Percentiles rank a stretch among this genome's conserved stretches.
Evolutionary conservation across 441 rosid genomes (phyloP).

Genomic region (Pelargonium citronellum): DNA sequence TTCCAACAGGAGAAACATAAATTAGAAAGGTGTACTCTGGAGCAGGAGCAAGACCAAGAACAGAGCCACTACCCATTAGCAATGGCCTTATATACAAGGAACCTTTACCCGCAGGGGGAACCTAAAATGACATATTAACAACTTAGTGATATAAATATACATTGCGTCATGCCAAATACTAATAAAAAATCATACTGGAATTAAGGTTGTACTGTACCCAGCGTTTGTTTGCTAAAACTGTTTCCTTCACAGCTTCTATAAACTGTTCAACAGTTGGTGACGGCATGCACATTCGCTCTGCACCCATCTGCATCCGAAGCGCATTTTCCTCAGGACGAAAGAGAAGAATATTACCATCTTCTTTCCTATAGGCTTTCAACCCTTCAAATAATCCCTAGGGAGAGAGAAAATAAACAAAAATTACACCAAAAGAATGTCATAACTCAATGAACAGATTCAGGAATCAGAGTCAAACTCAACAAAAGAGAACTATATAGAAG

Average conservation of each 20-base stretch:
- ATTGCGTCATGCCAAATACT: neutral
- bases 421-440: neutral
- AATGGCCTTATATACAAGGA: conserved; percentile 74
- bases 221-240: conserved; percentile 63
- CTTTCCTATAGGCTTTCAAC: conserved; percentile 60
- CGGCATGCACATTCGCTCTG: conserved; percentile 77
- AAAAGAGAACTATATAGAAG: neutral
- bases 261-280: conserved; percentile 61
- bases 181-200: conserved; percentile 1
- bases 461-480: neutral
- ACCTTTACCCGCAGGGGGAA: conserved; percentile 88
- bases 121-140: conserved; percentile 33
- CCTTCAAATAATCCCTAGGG: conserved; percentile 66
- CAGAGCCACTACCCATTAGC: conserved; percentile 70
- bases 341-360: conserved; percentile 48
- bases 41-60: conserved; percentile 72
- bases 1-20: conserved; percentile 75
- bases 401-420: neutral
- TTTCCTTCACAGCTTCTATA: conserved; percentile 56
- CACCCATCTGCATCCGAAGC: conserved; percentile 56
- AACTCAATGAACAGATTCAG: neutral
- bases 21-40: conserved; percentile 71
- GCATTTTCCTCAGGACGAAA: conserved; percentile 79
- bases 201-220: conserved; percentile 38
- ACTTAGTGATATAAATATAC: conserved; percentile 12